Percentiles rank a stretch among this genome's conserved stretches.
phyloP scores from a whole-genome alignment of 2,329 filamentous ascomycete species.

The Arthrobotrys iridis region DNA sequence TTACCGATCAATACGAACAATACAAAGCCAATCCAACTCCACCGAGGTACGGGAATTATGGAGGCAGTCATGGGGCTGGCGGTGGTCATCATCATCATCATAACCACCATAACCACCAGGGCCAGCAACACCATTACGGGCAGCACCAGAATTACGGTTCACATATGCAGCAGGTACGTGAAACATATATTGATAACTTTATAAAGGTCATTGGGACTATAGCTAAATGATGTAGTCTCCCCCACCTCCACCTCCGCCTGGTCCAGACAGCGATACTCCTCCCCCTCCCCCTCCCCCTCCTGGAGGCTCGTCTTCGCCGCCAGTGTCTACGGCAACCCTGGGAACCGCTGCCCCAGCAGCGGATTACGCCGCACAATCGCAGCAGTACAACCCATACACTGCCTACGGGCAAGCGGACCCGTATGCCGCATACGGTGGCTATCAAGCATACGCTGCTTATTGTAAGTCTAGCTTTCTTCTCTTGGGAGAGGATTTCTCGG shows the following conservation, averaged over 20 bases:
- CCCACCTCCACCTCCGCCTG: constrained; percentile 57
- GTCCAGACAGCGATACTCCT: constrained; percentile 59
- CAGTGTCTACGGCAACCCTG: constrained; percentile 63
- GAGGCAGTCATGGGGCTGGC: constrained; percentile 66
- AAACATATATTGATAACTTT: not conserved
- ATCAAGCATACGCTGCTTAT: constrained; percentile 73
- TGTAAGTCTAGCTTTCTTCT: constrained; percentile 59
- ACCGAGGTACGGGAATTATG: constrained; percentile 70
- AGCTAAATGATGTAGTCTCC: constrained; percentile 56
- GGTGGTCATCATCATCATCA: constrained; percentile 62
- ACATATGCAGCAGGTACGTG: constrained; percentile 56
- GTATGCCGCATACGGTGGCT: constrained; percentile 90
- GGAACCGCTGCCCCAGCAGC: constrained; percentile 64
- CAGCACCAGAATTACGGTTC: constrained; percentile 62
- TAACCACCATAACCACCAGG: constrained; percentile 60
- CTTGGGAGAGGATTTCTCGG: not conserved
- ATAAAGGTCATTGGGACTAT: not conserved
- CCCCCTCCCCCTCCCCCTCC: constrained; percentile 59
- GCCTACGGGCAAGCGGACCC: constrained; percentile 76
- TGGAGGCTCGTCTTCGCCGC: constrained; percentile 57
- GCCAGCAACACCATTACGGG: constrained; percentile 62
- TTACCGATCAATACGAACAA: constrained; percentile 86
- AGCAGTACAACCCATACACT: constrained; percentile 46
- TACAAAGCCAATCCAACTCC: constrained; percentile 83
- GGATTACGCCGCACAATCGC: constrained; percentile 76